These are phyloP conservation scores for Rhodamnia rubescens DNA, from an alignment of 345 rosid species.

Conservation along the genomic window DNA sequence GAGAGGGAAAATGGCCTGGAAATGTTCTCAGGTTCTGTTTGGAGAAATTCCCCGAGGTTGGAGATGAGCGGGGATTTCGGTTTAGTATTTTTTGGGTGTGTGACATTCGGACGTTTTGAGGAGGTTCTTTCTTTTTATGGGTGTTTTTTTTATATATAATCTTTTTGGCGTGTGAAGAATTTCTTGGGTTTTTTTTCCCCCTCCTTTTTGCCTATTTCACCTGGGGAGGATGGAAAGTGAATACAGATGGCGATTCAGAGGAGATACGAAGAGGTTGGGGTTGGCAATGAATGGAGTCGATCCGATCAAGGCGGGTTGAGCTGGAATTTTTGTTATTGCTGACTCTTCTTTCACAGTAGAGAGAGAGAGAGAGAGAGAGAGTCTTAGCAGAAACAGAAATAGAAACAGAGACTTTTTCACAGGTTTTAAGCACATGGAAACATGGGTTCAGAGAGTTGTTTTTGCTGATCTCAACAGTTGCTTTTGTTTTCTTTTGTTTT, in stretches of 20 bases:
- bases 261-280: constrained; percentile 4
- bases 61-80: background rate
- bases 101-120: background rate
- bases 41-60: background rate
- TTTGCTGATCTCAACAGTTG: background rate
- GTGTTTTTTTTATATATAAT: background rate
- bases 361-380: background rate
- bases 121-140: background rate
- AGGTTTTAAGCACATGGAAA: background rate
- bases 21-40: background rate
- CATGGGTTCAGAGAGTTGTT: background rate
- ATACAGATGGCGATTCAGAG: background rate
- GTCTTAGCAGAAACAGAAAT: background rate
- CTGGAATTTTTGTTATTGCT: background rate
- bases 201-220: background rate
- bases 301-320: constrained; percentile 43
- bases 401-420: background rate
- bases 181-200: background rate
- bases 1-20: background rate
- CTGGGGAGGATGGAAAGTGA: constrained; percentile 12
- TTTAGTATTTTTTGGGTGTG: background rate
- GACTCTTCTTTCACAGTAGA: background rate
- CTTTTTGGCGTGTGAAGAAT: background rate
- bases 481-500: background rate
- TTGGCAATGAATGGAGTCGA: constrained; percentile 7